These are phyloP conservation scores for Fraxinus floribunda DNA, from an alignment of 305 asterid genomes.

Conservation along the genomic window DNA sequence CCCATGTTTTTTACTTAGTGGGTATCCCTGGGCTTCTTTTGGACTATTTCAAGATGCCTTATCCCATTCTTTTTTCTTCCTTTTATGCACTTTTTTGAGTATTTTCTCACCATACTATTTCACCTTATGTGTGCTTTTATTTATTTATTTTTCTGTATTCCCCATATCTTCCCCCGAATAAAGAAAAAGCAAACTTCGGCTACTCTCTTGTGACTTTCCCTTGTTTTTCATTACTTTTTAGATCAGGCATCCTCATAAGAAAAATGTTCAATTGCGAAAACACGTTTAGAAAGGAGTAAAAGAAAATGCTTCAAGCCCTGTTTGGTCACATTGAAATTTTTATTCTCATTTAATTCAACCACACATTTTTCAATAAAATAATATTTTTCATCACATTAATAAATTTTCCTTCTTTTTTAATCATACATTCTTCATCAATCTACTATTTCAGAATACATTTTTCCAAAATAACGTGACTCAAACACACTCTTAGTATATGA, in stretches of 20 bases:
- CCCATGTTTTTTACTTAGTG: neutral
- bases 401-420: too few species aligned
- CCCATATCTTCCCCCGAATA: neutral
- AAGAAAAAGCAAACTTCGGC: neutral
- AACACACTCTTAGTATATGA: too few species aligned
- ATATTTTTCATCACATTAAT: too few species aligned
- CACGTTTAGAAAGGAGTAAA: neutral
- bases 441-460: too few species aligned
- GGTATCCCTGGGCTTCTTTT: slow-evolving; percentile 18
- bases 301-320: neutral
- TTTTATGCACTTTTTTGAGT: neutral
- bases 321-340: too few species aligned
- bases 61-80: slow-evolving; percentile 1
- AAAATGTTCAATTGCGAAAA: neutral
- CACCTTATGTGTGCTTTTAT: neutral
- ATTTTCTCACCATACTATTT: neutral
- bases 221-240: neutral
- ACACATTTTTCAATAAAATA: too few species aligned
- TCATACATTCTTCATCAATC: too few species aligned
- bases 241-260: neutral
- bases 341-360: too few species aligned
- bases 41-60: slow-evolving; percentile 24
- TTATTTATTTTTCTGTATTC: neutral
- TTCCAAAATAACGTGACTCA: too few species aligned
- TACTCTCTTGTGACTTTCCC: neutral